phyloP scores from a whole-genome alignment of 176 grass and related monocot genomes.

The Oryza brachyantha region DNA sequence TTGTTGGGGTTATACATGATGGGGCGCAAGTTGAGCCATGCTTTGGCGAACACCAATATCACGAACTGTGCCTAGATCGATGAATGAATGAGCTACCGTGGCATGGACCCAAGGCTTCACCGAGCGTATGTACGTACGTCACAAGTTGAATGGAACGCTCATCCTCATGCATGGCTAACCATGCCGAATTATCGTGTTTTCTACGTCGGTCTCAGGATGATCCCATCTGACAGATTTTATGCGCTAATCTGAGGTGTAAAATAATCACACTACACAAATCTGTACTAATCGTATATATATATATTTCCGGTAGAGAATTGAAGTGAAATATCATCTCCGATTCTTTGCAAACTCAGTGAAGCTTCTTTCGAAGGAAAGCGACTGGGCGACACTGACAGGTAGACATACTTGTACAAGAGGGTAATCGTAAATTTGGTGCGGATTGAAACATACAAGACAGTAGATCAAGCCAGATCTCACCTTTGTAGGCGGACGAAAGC shows the following conservation, averaged over 20 bases:
- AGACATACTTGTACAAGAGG: neutral
- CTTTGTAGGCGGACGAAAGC: neutral
- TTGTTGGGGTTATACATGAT: neutral
- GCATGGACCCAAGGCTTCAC: neutral
- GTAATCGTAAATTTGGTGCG: neutral
- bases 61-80: too few species aligned
- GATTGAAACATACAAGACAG: neutral
- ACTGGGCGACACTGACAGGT: neutral
- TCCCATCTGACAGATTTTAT: neutral
- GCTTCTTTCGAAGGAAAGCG: neutral
- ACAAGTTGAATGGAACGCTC: too few species aligned
- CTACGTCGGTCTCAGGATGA: too few species aligned
- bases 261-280: neutral
- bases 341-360: neutral
- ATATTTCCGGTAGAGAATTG: neutral
- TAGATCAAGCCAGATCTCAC: neutral
- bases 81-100: too few species aligned
- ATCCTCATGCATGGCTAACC: too few species aligned
- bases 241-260: neutral
- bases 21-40: constrained; percentile 7
- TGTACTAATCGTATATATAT: neutral
- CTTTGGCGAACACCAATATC: neutral
- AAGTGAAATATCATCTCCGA: neutral
- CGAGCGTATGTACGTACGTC: neutral
- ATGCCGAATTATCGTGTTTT: too few species aligned